Evolutionary conservation across 163 green algal species (phyloP).

Genomic region (Prototheca cutis): DNA sequence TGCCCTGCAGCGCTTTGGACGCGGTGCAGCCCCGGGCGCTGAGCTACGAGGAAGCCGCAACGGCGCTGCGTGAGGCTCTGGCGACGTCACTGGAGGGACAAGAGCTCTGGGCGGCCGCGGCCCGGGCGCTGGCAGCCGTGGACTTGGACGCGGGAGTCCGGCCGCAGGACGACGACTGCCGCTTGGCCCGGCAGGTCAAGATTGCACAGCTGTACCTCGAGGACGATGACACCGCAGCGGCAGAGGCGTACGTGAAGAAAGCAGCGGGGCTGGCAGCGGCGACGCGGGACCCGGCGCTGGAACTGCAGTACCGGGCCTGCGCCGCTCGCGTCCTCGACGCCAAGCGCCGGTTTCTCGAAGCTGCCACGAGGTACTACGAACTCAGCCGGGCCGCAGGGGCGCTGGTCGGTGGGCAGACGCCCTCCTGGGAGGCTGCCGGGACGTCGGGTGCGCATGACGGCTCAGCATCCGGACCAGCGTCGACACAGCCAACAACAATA

Average conservation of each 20-base stretch:
- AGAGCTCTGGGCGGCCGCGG: slow-evolving; percentile 83
- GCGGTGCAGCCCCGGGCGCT: slow-evolving; percentile 62
- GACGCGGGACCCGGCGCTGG: slow-evolving; percentile 49
- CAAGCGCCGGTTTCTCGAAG: slow-evolving; percentile 84
- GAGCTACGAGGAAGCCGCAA: slow-evolving; percentile 77
- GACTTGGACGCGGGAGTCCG: slow-evolving; percentile 59
- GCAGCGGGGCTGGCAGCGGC: slow-evolving; percentile 63
- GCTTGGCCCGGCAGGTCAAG: slow-evolving; percentile 82
- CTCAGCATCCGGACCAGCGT: too few species aligned
- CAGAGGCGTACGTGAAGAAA: slow-evolving; percentile 95
- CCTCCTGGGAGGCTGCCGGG: too few species aligned
- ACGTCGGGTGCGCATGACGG: too few species aligned
- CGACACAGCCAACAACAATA: slow-evolving; percentile 17
- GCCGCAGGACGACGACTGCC: slow-evolving; percentile 63
- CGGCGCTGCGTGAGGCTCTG: slow-evolving; percentile 69
- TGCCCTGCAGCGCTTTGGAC: slow-evolving; percentile 51
- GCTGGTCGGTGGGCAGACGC: slow-evolving; percentile 18
- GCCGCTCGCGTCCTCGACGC: slow-evolving; percentile 90
- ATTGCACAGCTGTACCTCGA: slow-evolving; percentile 93
- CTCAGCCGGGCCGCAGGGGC: too few species aligned
- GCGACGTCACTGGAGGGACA: slow-evolving; percentile 64
- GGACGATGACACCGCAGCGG: slow-evolving; percentile 81
- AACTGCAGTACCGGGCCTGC: slow-evolving; percentile 91
- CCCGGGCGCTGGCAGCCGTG: slow-evolving; percentile 80
- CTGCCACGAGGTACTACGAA: slow-evolving; percentile 75